Conservation (phyloP, 176 grass and related monocot species). For the Poa pratensis region DNA sequence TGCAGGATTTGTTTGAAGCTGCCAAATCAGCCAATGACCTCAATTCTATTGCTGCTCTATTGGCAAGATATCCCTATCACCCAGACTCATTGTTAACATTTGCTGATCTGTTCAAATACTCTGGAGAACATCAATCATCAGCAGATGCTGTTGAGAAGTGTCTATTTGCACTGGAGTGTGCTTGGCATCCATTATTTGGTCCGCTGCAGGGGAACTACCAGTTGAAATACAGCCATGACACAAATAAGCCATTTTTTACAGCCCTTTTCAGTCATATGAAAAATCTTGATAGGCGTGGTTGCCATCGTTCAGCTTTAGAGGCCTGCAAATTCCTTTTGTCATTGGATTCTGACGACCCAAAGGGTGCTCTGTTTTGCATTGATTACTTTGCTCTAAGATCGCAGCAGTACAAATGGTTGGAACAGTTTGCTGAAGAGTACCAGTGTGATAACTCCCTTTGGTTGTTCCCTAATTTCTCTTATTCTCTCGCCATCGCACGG, state of each 20-base stretch:
- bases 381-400: slow-evolving; percentile 97
- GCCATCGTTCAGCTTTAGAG: slow-evolving; percentile 93
- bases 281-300: slow-evolving; percentile 87
- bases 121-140: slow-evolving; percentile 92
- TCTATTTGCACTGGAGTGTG: slow-evolving; percentile 90
- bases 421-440: slow-evolving; percentile 86
- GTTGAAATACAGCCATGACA: slow-evolving; percentile 83
- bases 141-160: slow-evolving; percentile 86
- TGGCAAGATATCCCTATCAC: slow-evolving; percentile 81
- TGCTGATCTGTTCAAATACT: slow-evolving; percentile 96
- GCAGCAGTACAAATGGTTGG: slow-evolving; percentile 93
- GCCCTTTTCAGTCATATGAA: slow-evolving; percentile 96
- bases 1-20: slow-evolving; percentile 88
- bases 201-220: slow-evolving; percentile 70
- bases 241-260: slow-evolving; percentile 86
- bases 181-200: slow-evolving; percentile 80
- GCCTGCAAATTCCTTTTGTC: slow-evolving; percentile 95
- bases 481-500: slow-evolving; percentile 83
- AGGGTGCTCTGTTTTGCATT: slow-evolving; percentile 93
- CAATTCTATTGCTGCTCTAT: slow-evolving; percentile 79
- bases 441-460: slow-evolving; percentile 84
- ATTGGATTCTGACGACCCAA: slow-evolving; percentile 90
- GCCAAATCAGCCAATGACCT: slow-evolving; percentile 92
- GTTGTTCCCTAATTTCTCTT: slow-evolving; percentile 91
- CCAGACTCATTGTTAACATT: slow-evolving; percentile 89